Base-by-base conservation (phyloP, 1,284 basidiomycete species). In the Trametes sp. region DNA sequence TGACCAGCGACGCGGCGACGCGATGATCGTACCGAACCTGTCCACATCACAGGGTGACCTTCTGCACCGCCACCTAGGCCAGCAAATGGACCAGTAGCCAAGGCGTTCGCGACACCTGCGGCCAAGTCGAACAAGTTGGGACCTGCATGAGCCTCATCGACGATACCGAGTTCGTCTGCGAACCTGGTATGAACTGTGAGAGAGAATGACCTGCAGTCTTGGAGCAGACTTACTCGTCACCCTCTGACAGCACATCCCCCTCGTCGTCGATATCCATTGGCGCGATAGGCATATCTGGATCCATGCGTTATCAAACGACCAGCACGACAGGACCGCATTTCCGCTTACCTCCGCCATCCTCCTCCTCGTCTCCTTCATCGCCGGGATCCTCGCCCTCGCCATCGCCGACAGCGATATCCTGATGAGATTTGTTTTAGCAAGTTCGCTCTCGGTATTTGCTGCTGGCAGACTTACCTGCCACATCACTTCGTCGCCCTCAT, bases 171-270 rank as follows among this genome's bases (percentile, higher is more conserved):
- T 29, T 85, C 85, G 57, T 80, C 81, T 33, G 77, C 81, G 63
- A 80, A 84, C 57, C 85, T 87, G 38, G 49, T 48, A 56, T 24
- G 52, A 60, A n/a, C 48, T 58, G n/a, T 33, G 53, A 48, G 13
- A 33, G 24, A 13, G 24, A 7, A 11, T 9, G 1, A 28, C 1
- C 64, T 57, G 64, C 53, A 69, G 54, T 59, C 64, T 62, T 3
- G 11, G 16, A 0, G 26, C 70, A 49, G 5, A 74, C 81, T 62
- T 77, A 90, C 82, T 89, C 89, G 63, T 89, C 89, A 61, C 85
- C 85, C 68, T 90, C 90, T 10, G 90, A 92, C 35, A 87, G 85
- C 74, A 88, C 83, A 62, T 92, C 90, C 6, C 79, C 84, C 58
- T 87, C 89, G 53, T 86, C 77, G 24, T 75, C 75, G 44, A 75